Evolutionary conservation across 495 filamentous ascomycete species (phyloP).

Genomic region (Pyrenula aspistea): DNA sequence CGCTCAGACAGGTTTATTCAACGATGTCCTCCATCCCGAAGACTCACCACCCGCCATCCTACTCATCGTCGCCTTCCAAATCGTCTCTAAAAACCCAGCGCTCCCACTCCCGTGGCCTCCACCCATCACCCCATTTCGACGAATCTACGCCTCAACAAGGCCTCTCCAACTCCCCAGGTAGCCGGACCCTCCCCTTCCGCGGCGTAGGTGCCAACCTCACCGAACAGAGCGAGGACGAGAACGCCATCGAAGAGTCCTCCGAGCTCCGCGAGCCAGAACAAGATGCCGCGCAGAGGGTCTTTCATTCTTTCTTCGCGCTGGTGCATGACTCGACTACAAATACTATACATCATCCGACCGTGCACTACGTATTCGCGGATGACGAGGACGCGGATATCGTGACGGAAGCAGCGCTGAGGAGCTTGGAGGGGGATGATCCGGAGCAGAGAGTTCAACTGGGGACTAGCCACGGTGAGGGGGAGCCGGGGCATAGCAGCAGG

Average conservation of each 20-base stretch:
- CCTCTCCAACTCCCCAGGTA: neutral
- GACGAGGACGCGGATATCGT: constrained; percentile 56
- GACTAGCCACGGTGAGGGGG: neutral
- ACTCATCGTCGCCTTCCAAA: neutral
- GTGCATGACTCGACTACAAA: constrained; percentile 32
- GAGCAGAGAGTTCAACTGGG: constrained; percentile 3
- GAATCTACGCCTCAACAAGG: neutral
- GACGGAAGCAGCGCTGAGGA: constrained; percentile 38
- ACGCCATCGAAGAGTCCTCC: neutral
- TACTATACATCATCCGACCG: constrained; percentile 58
- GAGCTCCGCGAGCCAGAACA: neutral
- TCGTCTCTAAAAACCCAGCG: neutral
- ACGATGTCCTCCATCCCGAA: neutral
- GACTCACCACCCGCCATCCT: neutral
- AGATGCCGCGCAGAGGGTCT: constrained; percentile 1
- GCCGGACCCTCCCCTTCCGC: neutral
- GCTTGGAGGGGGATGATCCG: constrained; percentile 21
- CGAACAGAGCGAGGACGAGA: neutral
- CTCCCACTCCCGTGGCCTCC: neutral
- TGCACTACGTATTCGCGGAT: constrained; percentile 85
- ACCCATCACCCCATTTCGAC: neutral
- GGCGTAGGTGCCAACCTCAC: neutral
- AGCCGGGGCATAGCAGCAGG: neutral
- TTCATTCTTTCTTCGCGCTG: constrained; percentile 42
- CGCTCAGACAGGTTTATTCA: too few relatives aligned